Evolutionary conservation across 1,284 basidiomycete genomes (phyloP), one percentile per base, ranked within the genome.

Genomic region (Xerocomus minutiporus): DNA sequence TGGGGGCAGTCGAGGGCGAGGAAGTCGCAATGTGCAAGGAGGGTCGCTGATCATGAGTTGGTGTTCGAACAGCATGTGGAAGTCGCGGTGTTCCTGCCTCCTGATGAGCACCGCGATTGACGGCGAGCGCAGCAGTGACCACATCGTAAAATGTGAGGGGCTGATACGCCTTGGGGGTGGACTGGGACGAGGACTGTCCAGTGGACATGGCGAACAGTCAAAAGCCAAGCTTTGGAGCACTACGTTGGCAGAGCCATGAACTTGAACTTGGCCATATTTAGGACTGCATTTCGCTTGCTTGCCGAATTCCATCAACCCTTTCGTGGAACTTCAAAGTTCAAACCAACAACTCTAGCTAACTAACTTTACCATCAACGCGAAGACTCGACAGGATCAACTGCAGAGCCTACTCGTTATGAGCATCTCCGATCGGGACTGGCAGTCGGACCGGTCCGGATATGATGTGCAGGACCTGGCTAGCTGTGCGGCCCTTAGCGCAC

Each of bases 11-110:
- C 13, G 51, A 55, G 40, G 50, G 45, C 38, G 56, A 48, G 8
- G 53, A 42, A 9, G 57, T 55, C 23, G 50, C 44, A 53, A 57
- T 36, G n/a, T 53, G 57, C 26, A 57, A 47, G 8, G 45, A 28
- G 23, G 56, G 57, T 44, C 50, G 54, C 9, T 46, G 59, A 9
- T 54, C 50, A 42, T 43, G 42, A 32, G 44, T 48, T 44, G 55
- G 47, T 8, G 48, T 49, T 25, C 13, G 46, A 15, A 51, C 23
- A 31, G 41, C 39, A 8, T 29, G 32, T 11, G 36, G 23, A 26
- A 41, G 42, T 25, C 32, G 42, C 6, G 48, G 43, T 2, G 28
- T 44, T 45, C 36, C 41, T n/a, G 34, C 31, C n/a, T 39, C 50
- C 5, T 50, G 35, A 28, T 28, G 52, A 34, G 38, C 45, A 12